Evolutionary conservation across 2,329 filamentous ascomycete species (phyloP), one percentile per base, ranked within the genome.

Genomic region (Aspergillus pseudoterreus): DNA sequence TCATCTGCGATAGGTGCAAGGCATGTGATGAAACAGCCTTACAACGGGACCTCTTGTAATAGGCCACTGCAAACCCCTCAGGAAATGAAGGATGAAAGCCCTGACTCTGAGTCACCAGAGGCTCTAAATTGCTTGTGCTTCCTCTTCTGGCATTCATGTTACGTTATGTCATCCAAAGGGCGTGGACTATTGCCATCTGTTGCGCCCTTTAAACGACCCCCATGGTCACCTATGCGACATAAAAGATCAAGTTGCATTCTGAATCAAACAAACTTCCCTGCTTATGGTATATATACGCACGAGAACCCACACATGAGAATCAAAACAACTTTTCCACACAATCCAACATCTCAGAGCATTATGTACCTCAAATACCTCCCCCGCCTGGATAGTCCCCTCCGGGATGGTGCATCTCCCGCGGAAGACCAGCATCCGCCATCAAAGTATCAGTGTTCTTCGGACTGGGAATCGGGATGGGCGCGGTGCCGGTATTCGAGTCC

Each of bases 391-490:
- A 14, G 9, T 35, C 11, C 8, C 39, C 24, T 22, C 39, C 21
- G 30, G 33, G 4, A 35, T 21, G 14, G 9, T 35, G 19, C 8
- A 21, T 4, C 38, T 50, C 53, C 36, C 49, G 47, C 5, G 47
- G 38, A 15, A 41, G 39, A 15, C 35, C 47, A 11, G 52, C 49
- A 49, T 54, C 57, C 12, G 49, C 11, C 54, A 60, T 52, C 36
- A 42, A 21, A 17, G 38, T 32, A 14, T 55, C 58, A 14, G 42
- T 39, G 24, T 56, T 47, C 35, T 57, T 58, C 12, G 51, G 52
- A 47, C 47, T 64, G 35, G 43, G 60, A 53, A 66, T 64, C 30
- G 46, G 35, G 32, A 60, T 60, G 8, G 59, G 59, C 6, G 54
- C 53, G 4, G 58, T 55, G 11, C 45, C 46, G 21, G 49, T 38